Base-by-base conservation (phyloP, 2,329 filamentous ascomycete species). In the Beauveria australis region DNA sequence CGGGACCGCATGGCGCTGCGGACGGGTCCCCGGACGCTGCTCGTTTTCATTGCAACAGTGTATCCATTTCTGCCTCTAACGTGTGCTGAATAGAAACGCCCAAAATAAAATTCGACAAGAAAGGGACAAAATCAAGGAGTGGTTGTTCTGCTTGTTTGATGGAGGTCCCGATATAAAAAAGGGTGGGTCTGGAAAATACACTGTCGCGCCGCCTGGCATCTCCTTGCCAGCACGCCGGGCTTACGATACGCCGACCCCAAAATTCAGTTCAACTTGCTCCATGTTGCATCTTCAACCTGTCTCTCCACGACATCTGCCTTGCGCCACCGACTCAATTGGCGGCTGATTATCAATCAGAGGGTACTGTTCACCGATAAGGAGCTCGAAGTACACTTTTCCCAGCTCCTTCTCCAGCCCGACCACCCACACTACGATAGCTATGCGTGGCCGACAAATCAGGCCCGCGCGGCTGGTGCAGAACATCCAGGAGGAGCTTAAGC, bases 381-480 rank as follows among this genome's bases (percentile, higher is more conserved):
- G 33, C 19, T 12, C 6, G 14, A 28, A 12, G 18, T n/a, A 12
- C 10, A 5, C 18, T 44, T 41, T 30, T 5, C n/a, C 10, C 14
- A 14, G 33, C 22, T n/a, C 5, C 7, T 9, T 12, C n/a, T 26
- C 14, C 40, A 56, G 49, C 46, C 61, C 40, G 64, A 62, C 62
- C 59, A 67, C 59, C 22, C 33, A 46, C 22, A 41, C 19, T 40
- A 18, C 49, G 47, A 46, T 28, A 37, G 49, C 30, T 66, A 78
- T 78, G 76, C 75, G 72, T 59, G 73, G 73, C 63, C 74, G 75
- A 67, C 76, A 78, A 66, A 76, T 78, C 66, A 71, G 75, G 48
- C 77, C 79, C 66, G 73, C 78, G 46, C 72, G 76, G 69, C 76
- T 82, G 68, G 76, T 76, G 67, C 74, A 79, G 67, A 73, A 74